Evolutionary conservation across 495 filamentous ascomycete genomes (phyloP).

Genomic region (Neurospora sp.): DNA sequence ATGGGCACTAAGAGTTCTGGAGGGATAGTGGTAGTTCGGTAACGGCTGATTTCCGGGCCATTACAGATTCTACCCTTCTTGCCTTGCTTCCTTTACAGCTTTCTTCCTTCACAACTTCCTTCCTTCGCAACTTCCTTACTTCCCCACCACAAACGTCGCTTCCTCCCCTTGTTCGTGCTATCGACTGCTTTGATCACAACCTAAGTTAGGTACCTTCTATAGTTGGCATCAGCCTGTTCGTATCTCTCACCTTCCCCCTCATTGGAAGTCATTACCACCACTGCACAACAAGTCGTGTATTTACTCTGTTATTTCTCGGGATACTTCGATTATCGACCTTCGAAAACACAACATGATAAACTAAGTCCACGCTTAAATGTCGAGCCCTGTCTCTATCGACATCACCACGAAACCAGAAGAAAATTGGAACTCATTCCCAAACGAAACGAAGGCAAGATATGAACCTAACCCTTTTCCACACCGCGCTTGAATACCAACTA

Average conservation of each 20-base stretch:
- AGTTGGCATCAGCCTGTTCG: not conserved
- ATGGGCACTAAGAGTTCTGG: not conserved
- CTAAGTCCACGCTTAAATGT: not conserved
- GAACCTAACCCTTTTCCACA: not conserved
- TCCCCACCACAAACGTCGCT: not conserved
- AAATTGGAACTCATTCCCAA: too few relatives aligned
- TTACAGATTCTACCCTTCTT: too few relatives aligned
- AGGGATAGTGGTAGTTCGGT: not conserved
- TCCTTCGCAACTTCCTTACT: not conserved
- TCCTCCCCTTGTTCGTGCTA: not conserved
- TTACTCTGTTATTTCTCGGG: too few relatives aligned
- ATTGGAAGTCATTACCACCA: not conserved
- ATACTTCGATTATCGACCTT: not conserved
- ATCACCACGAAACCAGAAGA: too few relatives aligned
- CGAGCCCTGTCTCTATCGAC: not conserved
- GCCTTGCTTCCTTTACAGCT: not conserved
- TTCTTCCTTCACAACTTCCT: not conserved
- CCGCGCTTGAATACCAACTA: not conserved
- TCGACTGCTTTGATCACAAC: not conserved
- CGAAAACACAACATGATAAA: not conserved
- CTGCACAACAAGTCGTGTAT: not conserved
- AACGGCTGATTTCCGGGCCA: not conserved
- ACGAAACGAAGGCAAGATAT: not conserved
- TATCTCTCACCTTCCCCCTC: not conserved
- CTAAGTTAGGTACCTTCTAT: too few relatives aligned